Percentiles rank a stretch among this genome's conserved stretches.
phyloP scores from a whole-genome alignment of 2,329 filamentous ascomycete species.

The Trichoderma sp. region DNA sequence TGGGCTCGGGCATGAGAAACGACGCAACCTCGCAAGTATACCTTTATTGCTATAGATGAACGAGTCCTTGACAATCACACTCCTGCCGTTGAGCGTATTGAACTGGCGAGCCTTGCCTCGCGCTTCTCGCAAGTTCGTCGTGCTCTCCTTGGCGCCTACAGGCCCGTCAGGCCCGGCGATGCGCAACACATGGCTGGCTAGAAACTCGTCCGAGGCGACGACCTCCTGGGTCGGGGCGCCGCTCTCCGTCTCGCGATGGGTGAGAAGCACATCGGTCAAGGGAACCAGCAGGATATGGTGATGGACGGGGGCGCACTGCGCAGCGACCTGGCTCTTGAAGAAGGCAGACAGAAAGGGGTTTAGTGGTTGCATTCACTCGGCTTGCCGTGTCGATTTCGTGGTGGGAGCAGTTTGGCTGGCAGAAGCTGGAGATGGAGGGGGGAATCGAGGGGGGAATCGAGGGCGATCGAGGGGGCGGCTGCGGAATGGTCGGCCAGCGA shows the following conservation, averaged over 20 bases:
- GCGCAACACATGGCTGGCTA: constrained; percentile 93
- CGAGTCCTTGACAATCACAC: constrained; percentile 89
- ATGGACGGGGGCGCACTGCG: constrained; percentile 87
- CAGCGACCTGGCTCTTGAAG: constrained; percentile 90
- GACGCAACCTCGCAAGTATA: constrained; percentile 32
- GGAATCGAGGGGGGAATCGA: not conserved
- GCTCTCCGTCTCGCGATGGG: constrained; percentile 82
- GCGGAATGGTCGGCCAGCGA: constrained; percentile 20
- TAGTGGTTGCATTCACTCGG: constrained; percentile 81
- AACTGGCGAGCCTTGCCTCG: constrained; percentile 93
- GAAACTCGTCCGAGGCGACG: constrained; percentile 86
- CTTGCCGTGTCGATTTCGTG: constrained; percentile 32
- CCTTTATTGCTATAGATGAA: constrained; percentile 96
- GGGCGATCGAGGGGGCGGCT: constrained; percentile 2
- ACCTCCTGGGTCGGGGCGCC: constrained; percentile 74
- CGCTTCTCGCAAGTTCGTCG: constrained; percentile 72
- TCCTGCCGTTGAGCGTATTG: constrained; percentile 88
- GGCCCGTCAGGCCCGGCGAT: constrained; percentile 58
- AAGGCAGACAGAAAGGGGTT: constrained; percentile 98
- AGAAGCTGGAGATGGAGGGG: not conserved
- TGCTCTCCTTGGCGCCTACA: constrained; percentile 53
- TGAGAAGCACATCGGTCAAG: constrained; percentile 85
- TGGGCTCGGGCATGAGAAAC: not conserved
- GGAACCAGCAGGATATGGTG: constrained; percentile 94
- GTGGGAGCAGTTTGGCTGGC: not conserved